Base-by-base conservation (phyloP, 2,329 filamentous ascomycete species). In the Ceratocystiopsis sp. region DNA sequence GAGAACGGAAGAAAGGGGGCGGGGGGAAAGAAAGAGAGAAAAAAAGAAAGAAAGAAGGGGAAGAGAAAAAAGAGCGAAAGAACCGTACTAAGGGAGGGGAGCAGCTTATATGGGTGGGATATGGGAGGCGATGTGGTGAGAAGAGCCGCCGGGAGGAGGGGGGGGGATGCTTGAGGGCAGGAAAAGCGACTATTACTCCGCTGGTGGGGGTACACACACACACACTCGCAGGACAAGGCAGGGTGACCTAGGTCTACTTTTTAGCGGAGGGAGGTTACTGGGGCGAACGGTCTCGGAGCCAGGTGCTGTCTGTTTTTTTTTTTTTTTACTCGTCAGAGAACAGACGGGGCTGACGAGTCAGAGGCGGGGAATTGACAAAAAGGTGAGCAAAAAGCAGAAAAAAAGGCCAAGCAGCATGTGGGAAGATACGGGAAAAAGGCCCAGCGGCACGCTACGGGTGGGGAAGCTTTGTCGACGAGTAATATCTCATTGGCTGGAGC, bases 351-450 rank as follows among this genome's bases (percentile, higher is more conserved):
- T 43, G 44, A 47, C 49, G 49, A 50, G 49, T 50, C 47, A 50
- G 19, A 49, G 43, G 43, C 44, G 38, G 39, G 47, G 49, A 49
- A 50, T 50, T 50, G 48, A 50, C 43, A 49, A 50, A 47, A 44
- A 42, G 37, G 29, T n/a, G 35, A 35, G 25, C 16, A 14, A 17
- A 17, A 38, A 15, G 13, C 14, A 40, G 21, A 37, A 39, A 44
- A 42, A 43, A 33, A 38, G 35, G 32, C 35, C 29, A 38, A 17
- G 18, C 37, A 41, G 41, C 41, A 45, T 29, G 25, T 29, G 25
- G 25, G 25, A 29, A 29, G 25, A 29, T 29, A 29, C 25, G 9
- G 25, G 25, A 29, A 29, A 29, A 29, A 29, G 25, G 25, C 25
- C 25, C 6, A 29, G 25, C 25, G 35, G 17, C 35, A 37, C 45